Conservation (phyloP, 805 yeast species). For the Hanseniaspora singularis region DNA sequence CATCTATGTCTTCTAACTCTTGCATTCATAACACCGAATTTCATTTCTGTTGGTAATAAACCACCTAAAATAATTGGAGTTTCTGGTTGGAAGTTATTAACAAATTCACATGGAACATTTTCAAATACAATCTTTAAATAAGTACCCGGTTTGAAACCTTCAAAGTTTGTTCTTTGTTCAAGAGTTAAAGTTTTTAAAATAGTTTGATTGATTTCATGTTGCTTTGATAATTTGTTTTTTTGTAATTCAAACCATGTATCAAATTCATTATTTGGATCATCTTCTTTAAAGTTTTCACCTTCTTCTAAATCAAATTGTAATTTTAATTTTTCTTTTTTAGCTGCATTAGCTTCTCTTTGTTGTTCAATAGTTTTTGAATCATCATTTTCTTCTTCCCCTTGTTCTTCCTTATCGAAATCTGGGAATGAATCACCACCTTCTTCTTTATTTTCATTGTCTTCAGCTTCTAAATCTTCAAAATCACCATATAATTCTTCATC, state of each 20-base stretch:
- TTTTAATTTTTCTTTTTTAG: constrained; percentile 76
- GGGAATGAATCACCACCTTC: constrained; percentile 33
- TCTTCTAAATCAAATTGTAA: constrained; percentile 69
- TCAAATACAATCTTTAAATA: constrained; percentile 84
- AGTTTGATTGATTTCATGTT: constrained; percentile 80
- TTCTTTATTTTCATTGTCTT: constrained; percentile 37
- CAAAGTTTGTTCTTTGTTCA: constrained; percentile 66
- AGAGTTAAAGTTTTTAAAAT: constrained; percentile 62
- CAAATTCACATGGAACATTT: constrained; percentile 75
- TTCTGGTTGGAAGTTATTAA: constrained; percentile 72
- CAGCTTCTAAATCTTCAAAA: constrained; percentile 42
- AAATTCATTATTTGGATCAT: constrained; percentile 71
- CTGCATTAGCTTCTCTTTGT: constrained; percentile 69
- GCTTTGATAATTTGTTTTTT: constrained; percentile 93
- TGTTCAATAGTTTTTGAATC: constrained; percentile 49
- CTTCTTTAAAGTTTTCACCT: constrained; percentile 59
- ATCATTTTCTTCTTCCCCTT: constrained; percentile 25
- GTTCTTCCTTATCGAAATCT: constrained; percentile 33
- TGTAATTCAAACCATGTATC: constrained; percentile 98
- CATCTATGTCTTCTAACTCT: constrained; percentile 96
- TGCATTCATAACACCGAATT: constrained; percentile 86
- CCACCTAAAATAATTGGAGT: constrained; percentile 89
- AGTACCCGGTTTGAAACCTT: constrained; percentile 87
- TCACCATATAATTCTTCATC: constrained; percentile 45
- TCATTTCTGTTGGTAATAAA: constrained; percentile 73